phyloP scores from a whole-genome alignment of 306 rosid genomes.

The Castanea sativa region DNA sequence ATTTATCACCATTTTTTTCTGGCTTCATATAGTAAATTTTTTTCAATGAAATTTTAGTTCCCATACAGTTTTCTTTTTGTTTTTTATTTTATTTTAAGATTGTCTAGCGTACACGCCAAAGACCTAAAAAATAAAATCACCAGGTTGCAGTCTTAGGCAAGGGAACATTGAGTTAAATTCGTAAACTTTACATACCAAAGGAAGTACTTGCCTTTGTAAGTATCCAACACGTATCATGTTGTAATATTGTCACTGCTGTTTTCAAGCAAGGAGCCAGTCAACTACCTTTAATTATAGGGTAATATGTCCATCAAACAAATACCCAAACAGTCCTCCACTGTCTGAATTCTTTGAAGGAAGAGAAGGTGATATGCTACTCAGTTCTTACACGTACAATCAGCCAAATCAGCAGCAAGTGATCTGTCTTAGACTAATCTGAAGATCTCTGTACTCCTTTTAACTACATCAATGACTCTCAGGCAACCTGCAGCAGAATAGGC shows the following conservation, averaged over 20 bases:
- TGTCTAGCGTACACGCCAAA: not conserved
- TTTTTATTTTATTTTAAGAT: not conserved
- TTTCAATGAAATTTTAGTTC: not conserved
- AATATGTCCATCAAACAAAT: not conserved
- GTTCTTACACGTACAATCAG: not conserved
- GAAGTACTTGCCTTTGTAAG: not conserved
- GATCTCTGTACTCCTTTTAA: conserved; percentile 13
- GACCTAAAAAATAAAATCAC: not conserved
- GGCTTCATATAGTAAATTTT: not conserved
- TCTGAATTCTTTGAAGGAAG: not conserved
- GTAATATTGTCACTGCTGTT: not conserved
- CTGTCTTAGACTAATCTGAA: not conserved
- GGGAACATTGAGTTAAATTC: not conserved
- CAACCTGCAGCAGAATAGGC: conserved; percentile 48
- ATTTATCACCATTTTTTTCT: not conserved
- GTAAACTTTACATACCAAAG: not conserved
- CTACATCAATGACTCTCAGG: conserved; percentile 85
- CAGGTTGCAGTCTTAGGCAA: not conserved
- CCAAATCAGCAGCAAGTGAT: not conserved
- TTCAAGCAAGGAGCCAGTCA: not conserved
- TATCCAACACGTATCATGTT: not conserved
- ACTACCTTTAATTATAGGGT: not conserved
- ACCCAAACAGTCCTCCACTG: not conserved
- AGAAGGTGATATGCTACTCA: conserved; percentile 9
- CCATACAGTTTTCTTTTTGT: not conserved